phyloP scores from a whole-genome alignment of 306 rosid genomes.

The Fragaria iinumae region DNA sequence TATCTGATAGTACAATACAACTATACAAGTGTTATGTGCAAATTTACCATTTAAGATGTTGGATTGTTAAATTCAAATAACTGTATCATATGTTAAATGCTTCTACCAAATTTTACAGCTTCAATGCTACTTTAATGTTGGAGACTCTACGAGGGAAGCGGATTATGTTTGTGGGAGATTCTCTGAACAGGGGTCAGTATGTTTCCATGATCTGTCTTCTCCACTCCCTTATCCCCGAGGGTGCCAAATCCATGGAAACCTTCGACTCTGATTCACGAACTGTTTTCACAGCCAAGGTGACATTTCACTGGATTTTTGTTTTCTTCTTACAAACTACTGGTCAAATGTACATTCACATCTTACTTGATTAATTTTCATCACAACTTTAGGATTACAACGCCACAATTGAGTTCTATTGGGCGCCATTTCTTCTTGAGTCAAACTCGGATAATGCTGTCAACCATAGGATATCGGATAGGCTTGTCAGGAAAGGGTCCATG shows the following conservation, averaged over 20 bases:
- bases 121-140: constrained; percentile 80
- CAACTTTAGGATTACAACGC: constrained; percentile 67
- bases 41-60: background rate
- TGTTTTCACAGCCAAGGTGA: constrained; percentile 84
- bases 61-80: background rate
- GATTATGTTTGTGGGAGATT: constrained; percentile 96
- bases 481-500: constrained; percentile 83
- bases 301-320: background rate
- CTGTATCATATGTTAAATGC: background rate
- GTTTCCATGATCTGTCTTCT: constrained; percentile 91
- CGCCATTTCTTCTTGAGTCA: constrained; percentile 90
- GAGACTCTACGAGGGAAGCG: constrained; percentile 85
- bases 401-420: constrained; percentile 99
- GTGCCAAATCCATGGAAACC: constrained; percentile 87
- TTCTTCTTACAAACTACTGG: background rate
- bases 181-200: constrained; percentile 87
- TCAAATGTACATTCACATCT: background rate
- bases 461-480: constrained; percentile 77
- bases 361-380: background rate
- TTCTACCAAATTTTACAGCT: constrained; percentile 38
- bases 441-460: constrained; percentile 73
- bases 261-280: constrained; percentile 83
- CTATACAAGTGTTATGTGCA: background rate
- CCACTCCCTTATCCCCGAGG: constrained; percentile 65
- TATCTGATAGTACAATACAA: background rate